These are phyloP conservation scores for Escovopsis weberi DNA, from an alignment of 2,329 filamentous ascomycete genomes.

Conservation along the genomic window DNA sequence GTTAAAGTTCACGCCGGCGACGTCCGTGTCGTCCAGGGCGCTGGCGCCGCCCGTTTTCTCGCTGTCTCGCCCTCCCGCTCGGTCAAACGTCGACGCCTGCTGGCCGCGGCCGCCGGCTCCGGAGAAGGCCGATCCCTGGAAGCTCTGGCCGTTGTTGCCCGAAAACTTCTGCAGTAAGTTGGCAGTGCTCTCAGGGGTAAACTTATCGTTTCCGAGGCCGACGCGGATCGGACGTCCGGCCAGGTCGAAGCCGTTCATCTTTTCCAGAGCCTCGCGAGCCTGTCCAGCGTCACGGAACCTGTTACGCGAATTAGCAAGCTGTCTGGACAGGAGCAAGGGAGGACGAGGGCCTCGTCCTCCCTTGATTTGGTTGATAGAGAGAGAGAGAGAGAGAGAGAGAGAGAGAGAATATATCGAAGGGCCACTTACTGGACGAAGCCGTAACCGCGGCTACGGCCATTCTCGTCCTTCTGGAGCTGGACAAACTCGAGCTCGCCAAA, in stretches of 20 bases:
- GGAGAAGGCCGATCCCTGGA: constrained; percentile 83
- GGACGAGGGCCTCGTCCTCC: no score
- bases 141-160: constrained; percentile 61
- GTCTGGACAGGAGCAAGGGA: no score
- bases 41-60: constrained; percentile 86
- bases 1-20: constrained; percentile 97
- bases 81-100: constrained; percentile 79
- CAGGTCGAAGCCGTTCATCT: constrained; percentile 99
- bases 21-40: constrained; percentile 92
- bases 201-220: constrained; percentile 99
- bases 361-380: no score
- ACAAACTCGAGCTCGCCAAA: constrained; percentile 97
- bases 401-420: not conserved
- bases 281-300: constrained; percentile 84
- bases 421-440: constrained; percentile 89
- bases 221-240: constrained; percentile 95
- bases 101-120: constrained; percentile 77
- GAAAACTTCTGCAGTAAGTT: constrained; percentile 86
- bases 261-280: constrained; percentile 87
- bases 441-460: constrained; percentile 80
- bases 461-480: constrained; percentile 92
- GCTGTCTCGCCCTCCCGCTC: constrained; percentile 73
- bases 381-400: no score
- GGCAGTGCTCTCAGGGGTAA: constrained; percentile 91
- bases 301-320: not conserved